Evolutionary conservation across 129 eudicot genomes (phyloP), one percentile per base, ranked within the genome.

Genomic region (Helichrysum umbraculigerum): DNA sequence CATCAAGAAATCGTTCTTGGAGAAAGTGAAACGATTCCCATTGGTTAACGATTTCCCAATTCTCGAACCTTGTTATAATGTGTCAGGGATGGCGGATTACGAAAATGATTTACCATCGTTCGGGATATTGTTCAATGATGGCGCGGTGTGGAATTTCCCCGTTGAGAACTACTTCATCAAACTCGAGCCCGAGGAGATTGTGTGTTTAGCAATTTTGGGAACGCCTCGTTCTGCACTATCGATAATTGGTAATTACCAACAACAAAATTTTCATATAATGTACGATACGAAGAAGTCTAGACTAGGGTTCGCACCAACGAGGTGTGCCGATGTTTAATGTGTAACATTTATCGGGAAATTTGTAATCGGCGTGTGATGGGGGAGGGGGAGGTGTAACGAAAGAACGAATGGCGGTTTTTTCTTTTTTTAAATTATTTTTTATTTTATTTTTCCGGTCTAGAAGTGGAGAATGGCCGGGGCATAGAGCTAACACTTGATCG

Each of bases 231-330:
- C 96, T 9, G 85, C 81, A 6, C 72, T 95, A 66, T 91, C 99
- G 7, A 95, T 95, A n/a, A 86, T 95, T 14, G 99, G 99, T 0
- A 95, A 95, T 70, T 95, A 95, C 59, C 99, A 95, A 66, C 99
- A 95, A 66, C 99, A 95, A 77, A 95, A 95, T 77, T 95, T 95
- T 22, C 99, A 91, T 76, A 76, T 95, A 0, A 64, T 91, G 76
- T 95, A 95, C 17, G 99, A 95, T 10, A 95, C 91, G 42, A 95
- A 89, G 78, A 81, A 70, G 80, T 91, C 96, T 19, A 87, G 97
- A 83, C 92, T 95, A 12, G 99, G 99, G 39, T 95, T 78, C 57
- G 99, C 97, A 11, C 99, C 97, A 52, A 83, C 88, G 9, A 89
- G 61, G 50, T 95, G 99, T 72, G 93, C 96, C 17, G 91, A 91